phyloP scores from a whole-genome alignment of 345 rosid genomes.

The Salix caprea region DNA sequence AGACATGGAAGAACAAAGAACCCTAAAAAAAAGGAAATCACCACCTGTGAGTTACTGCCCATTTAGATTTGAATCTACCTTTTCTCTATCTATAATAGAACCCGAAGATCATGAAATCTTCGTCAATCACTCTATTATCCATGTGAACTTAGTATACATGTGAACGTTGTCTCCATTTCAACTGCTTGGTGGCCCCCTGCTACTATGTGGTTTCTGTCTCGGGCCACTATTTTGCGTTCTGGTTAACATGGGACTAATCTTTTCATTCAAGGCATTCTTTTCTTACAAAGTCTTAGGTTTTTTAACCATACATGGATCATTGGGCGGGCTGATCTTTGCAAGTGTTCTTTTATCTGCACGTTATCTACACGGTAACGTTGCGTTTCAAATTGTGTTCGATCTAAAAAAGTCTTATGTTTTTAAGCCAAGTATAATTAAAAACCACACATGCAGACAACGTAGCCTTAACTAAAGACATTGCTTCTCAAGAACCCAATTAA shows the following conservation, averaged over 20 bases:
- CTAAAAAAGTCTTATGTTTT: too few species aligned
- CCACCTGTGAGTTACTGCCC: not conserved
- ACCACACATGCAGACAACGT: too few species aligned
- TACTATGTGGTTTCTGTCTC: not conserved
- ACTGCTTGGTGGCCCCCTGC: not conserved
- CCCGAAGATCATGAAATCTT: not conserved
- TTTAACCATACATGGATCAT: too few species aligned
- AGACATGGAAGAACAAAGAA: not conserved
- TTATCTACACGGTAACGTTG: too few species aligned
- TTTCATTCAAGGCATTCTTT: too few species aligned
- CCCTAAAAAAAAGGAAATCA: not conserved
- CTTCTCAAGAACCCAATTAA: too few species aligned
- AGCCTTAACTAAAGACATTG: too few species aligned
- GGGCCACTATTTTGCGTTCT: not conserved
- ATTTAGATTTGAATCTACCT: not conserved
- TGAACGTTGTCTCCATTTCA: slow-evolving; percentile 24
- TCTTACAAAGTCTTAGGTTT: not conserved
- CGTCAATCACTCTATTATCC: slow-evolving; percentile 3
- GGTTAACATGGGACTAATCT: not conserved
- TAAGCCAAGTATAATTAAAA: too few species aligned
- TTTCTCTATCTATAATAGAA: not conserved
- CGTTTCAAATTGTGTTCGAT: too few species aligned
- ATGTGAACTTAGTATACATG: slow-evolving; percentile 28
- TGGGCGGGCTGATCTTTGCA: not conserved
- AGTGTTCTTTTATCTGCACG: too few species aligned